A percentile compares a stretch with the other conserved stretches of the same genome.
phyloP scores from a whole-genome alignment of 768 basidiomycete species.

The Lactifluus piperatus region DNA sequence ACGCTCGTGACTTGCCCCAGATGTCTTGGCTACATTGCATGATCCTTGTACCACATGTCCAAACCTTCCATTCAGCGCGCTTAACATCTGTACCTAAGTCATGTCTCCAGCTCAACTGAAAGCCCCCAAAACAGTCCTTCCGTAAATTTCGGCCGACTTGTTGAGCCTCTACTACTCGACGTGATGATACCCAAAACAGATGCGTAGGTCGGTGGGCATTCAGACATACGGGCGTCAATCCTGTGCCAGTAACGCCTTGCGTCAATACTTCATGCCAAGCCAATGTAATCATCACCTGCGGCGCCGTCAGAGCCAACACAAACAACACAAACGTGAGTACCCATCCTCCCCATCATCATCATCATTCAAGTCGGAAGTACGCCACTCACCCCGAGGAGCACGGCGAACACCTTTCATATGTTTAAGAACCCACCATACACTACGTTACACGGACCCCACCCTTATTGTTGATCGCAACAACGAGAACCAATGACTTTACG shows the following conservation, averaged over 20 bases:
- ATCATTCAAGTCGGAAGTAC: not conserved
- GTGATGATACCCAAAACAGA: not conserved
- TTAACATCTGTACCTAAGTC: not conserved
- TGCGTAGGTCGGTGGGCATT: too few species aligned
- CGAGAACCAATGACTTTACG: not conserved
- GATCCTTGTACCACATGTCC: not conserved
- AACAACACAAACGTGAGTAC: not conserved
- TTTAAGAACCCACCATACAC: not conserved
- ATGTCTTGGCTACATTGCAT: not conserved
- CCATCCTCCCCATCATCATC: not conserved
- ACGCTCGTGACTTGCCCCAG: not conserved
- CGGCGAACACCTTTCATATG: not conserved
- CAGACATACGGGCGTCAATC: not conserved
- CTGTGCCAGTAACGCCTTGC: not conserved
- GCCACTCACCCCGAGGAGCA: not conserved
- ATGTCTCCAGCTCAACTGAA: not conserved
- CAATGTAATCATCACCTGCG: not conserved
- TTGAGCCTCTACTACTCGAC: not conserved
- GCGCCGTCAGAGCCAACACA: not conserved
- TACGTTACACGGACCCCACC: conserved; percentile 1
- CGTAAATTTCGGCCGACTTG: conserved; percentile 2
- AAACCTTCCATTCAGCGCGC: not conserved
- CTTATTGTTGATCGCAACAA: not conserved
- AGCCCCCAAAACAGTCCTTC: not conserved
- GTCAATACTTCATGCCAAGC: too few species aligned